Conservation (phyloP, 208 protist genomes). For the Herpetomonas tarakana region DNA sequence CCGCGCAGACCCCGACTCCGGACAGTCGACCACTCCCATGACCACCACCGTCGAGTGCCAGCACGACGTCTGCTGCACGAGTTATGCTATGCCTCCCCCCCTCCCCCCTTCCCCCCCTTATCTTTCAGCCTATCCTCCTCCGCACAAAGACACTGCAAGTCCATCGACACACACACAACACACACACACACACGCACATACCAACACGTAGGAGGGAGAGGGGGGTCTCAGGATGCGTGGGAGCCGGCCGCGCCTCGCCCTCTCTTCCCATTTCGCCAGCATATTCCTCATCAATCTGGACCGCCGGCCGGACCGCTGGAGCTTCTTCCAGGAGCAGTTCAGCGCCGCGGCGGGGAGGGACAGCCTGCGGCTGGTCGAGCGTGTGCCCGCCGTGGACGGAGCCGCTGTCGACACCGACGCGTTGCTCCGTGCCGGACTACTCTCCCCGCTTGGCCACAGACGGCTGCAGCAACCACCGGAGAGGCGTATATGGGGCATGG, state of each 20-base stretch:
- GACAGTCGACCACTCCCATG: too few species aligned
- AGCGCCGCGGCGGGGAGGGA: conserved; percentile 21
- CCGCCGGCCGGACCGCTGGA: conserved; percentile 62
- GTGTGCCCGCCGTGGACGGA: conserved; percentile 66
- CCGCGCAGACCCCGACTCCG: too few species aligned
- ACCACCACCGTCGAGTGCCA: too few species aligned
- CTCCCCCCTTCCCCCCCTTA: too few species aligned
- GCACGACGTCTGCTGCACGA: too few species aligned
- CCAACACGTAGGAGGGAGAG: not conserved
- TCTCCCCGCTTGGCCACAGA: conserved; percentile 50
- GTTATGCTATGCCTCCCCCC: too few species aligned
- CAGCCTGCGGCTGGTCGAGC: conserved; percentile 20
- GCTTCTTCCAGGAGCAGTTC: conserved; percentile 33
- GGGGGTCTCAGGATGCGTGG: not conserved
- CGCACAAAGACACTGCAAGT: too few species aligned
- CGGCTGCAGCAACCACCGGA: conserved; percentile 36
- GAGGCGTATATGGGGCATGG: conserved; percentile 83
- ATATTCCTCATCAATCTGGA: conserved; percentile 78
- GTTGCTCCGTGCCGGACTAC: conserved; percentile 34
- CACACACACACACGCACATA: too few species aligned
- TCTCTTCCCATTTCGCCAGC: conserved; percentile 12
- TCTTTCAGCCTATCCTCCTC: too few species aligned
- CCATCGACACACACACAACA: too few species aligned
- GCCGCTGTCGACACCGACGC: conserved; percentile 13
- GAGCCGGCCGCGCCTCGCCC: not conserved